Evolutionary conservation across 2,329 filamentous ascomycete genomes (phyloP).

Genomic region (Aspergillus brasiliensis): DNA sequence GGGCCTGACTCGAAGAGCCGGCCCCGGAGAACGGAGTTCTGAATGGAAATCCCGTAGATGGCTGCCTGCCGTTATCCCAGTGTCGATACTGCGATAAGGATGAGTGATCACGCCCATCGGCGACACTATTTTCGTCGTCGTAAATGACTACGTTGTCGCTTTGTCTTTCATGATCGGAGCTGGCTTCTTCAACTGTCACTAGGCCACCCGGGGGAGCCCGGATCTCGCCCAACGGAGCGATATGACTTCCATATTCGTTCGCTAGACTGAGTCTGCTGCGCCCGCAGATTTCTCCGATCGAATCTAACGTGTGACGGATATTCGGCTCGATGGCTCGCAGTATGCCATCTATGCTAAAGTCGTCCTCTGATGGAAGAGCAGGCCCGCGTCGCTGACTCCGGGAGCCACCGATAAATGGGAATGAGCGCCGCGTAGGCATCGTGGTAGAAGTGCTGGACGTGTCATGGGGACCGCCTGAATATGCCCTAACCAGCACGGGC

Average conservation of each 20-base stretch:
- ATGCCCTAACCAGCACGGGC: constrained; percentile 48
- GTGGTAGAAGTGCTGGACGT: constrained; percentile 27
- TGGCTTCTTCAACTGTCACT: constrained; percentile 48
- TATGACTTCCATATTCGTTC: constrained; percentile 64
- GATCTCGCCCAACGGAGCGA: constrained; percentile 64
- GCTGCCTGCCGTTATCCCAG: constrained; percentile 36
- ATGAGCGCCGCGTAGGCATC: constrained; percentile 37
- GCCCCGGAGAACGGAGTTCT: constrained; percentile 22
- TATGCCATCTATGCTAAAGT: constrained; percentile 60
- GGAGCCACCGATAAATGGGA: constrained; percentile 31
- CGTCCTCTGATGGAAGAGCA: constrained; percentile 50
- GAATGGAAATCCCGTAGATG: constrained; percentile 21
- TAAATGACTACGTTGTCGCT: constrained; percentile 41
- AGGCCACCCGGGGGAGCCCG: constrained; percentile 39
- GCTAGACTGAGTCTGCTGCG: constrained; percentile 63
- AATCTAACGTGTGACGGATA: constrained; percentile 60
- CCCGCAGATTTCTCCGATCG: constrained; percentile 65
- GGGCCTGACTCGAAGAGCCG: constrained; percentile 15
- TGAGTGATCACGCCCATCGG: constrained; percentile 39
- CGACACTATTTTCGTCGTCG: constrained; percentile 41
- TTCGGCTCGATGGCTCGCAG: constrained; percentile 60
- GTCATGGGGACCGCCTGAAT: constrained; percentile 41
- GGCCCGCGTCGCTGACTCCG: constrained; percentile 27
- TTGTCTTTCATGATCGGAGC: constrained; percentile 39
- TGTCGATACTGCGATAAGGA: constrained; percentile 42